Percentiles rank a stretch among this genome's conserved stretches.
phyloP scores from a whole-genome alignment of 75 land plant species.

The Cupressus sempervirens region DNA sequence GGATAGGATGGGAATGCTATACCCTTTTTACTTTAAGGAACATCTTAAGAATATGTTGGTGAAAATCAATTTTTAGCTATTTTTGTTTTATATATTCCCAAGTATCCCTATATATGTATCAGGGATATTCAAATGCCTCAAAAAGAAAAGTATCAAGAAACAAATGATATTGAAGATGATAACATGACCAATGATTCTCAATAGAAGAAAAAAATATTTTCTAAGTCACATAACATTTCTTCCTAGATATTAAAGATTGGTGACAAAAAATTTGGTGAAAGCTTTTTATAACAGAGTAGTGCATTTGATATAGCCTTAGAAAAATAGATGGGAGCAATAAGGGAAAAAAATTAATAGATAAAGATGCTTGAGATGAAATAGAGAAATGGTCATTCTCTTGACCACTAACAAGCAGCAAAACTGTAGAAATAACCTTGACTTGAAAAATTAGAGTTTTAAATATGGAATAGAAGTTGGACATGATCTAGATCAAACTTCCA shows the following conservation, averaged over 20 bases:
- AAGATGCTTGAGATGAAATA: slow-evolving; percentile 80
- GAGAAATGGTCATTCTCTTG: slow-evolving; percentile 60
- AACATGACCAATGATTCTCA: slow-evolving; percentile 29
- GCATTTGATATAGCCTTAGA: slow-evolving; percentile 40
- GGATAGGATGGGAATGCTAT: too few species aligned
- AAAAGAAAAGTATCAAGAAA: slow-evolving; percentile 23
- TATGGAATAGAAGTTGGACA: too few species aligned
- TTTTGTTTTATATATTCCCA: slow-evolving; percentile 70
- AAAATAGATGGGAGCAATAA: slow-evolving; percentile 73
- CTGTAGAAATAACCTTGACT: slow-evolving; percentile 46
- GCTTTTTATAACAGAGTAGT: slow-evolving; percentile 48
- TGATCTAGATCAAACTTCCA: too few species aligned
- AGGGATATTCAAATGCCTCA: slow-evolving; percentile 15
- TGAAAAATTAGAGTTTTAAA: too few species aligned
- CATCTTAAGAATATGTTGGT: too few species aligned
- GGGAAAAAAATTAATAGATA: slow-evolving; percentile 92
- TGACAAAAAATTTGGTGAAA: slow-evolving; percentile 23
- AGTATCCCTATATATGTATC: slow-evolving; percentile 26
- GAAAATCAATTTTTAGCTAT: slow-evolving; percentile 81
- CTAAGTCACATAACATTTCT: slow-evolving; percentile 25
- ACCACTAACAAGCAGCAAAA: slow-evolving; percentile 85
- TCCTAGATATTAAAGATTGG: slow-evolving; percentile 15
- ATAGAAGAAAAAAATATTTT: too few species aligned
- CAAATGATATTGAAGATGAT: slow-evolving; percentile 49
- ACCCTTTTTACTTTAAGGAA: too few species aligned